Conservation (phyloP, 169 alveolate species). For the Perkinsus olseni region DNA sequence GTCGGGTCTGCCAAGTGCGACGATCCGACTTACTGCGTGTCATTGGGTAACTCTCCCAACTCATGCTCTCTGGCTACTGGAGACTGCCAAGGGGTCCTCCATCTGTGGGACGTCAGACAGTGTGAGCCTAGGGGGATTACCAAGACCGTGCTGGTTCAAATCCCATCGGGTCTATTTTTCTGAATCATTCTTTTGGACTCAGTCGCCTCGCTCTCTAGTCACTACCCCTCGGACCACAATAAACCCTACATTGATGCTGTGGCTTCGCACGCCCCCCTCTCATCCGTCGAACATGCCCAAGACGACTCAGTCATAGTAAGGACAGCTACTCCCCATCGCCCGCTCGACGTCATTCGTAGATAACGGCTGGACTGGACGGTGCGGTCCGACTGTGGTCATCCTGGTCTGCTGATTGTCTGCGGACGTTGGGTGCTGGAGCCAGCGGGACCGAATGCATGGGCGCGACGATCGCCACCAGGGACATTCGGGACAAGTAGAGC, state of each 20-base stretch:
- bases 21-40: neutral
- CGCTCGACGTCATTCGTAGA: neutral
- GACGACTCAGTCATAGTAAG: neutral
- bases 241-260: neutral
- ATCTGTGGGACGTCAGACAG: neutral
- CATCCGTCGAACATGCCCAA: neutral
- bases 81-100: neutral
- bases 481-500: neutral
- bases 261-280: neutral
- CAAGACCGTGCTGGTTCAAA: neutral
- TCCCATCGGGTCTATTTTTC: neutral
- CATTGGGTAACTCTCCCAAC: neutral
- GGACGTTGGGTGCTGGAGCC: neutral
- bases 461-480: neutral
- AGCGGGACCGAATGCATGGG: neutral
- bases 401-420: neutral
- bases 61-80: neutral
- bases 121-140: neutral
- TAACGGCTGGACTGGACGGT: neutral
- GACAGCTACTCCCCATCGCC: neutral
- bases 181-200: too few relatives aligned
- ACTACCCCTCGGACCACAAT: neutral
- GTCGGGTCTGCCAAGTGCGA: neutral
- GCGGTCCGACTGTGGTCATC: neutral
- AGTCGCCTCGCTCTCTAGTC: neutral